phyloP scores from a whole-genome alignment of 345 rosid species.

The Psidium guajava region DNA sequence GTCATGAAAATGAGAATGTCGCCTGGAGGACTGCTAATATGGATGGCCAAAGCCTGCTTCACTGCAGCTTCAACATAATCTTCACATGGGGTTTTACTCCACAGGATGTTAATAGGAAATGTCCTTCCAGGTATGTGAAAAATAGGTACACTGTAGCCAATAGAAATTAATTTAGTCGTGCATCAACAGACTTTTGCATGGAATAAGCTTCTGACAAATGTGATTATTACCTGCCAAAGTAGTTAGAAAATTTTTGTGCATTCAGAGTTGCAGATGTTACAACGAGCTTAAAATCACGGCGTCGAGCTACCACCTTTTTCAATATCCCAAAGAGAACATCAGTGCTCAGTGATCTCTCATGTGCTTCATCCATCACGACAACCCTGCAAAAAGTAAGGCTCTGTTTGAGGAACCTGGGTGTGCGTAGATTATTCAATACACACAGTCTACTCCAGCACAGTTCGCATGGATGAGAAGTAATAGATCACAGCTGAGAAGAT shows the following conservation, averaged over 20 bases:
- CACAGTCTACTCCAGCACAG: neutral
- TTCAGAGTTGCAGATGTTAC: constrained; percentile 97
- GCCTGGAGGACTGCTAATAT: constrained; percentile 79
- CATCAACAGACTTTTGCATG: neutral
- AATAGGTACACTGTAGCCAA: constrained; percentile 72
- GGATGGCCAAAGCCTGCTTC: constrained; percentile 96
- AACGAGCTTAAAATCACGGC: constrained; percentile 94
- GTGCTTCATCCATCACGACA: constrained; percentile 98
- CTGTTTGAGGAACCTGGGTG: neutral
- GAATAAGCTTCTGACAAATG: neutral
- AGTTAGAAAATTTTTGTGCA: constrained; percentile 90
- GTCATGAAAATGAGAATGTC: constrained; percentile 98
- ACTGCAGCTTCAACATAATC: constrained; percentile 97
- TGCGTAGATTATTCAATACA: neutral
- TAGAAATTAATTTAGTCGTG: neutral
- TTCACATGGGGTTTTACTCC: constrained; percentile 87
- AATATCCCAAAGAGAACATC: constrained; percentile 94
- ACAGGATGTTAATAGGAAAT: constrained; percentile 72
- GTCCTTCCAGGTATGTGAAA: constrained; percentile 96
- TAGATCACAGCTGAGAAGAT: neutral
- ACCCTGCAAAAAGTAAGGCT: constrained; percentile 24
- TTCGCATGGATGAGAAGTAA: neutral
- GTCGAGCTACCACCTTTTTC: constrained; percentile 89
- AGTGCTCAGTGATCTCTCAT: constrained; percentile 87
- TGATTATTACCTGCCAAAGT: constrained; percentile 67